Base-by-base conservation (phyloP, 768 basidiomycete genomes). In the Phylloporus sp. region DNA sequence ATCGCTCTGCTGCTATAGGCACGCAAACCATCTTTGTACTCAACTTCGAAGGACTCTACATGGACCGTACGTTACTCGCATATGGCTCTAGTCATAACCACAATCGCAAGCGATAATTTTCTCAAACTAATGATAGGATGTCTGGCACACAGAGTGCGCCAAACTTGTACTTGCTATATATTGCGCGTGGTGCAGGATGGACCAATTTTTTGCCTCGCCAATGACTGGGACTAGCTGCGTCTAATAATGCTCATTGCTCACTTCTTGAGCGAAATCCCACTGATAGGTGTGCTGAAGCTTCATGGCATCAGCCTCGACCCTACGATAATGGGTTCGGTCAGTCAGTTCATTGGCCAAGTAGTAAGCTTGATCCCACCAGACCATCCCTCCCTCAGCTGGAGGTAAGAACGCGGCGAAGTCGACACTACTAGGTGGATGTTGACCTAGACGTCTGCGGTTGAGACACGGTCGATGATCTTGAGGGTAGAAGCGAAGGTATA, bases 391-490 rank as follows among this genome's bases (percentile, higher is more conserved):
- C n/a, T 38, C 14, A 13, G 23, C 22, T 32, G 14, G 32, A 56
- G 90, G 89, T 57, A 81, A 86, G 23, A 91, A 90, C 57, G 90
- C 90, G 11, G 90, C 89, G 6, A 91, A 91, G 58, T 71, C 71
- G 37, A 76, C 77, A 39, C 69, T 92, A 28, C 69, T 84, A 38
- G 89, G 89, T 87, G 33, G 45, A 55, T 43, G 38, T n/a, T 20
- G 2, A 28, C n/a, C n/a, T n/a, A 20, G 27, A 15, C 5, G 22
- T 35, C 18, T 7, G 4, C 5, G 14, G 15, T 8, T 14, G 10
- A 23, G 33, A 23, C 7, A n/a, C 31, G 27, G 7, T n/a, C 35
- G n/a, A 47, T 22, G n/a, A 14, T 4, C 13, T 9, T 15, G 9
- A 40, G 88, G 88, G 86, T 29, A 88, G 89, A 5, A 84, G 86